Evolutionary conservation across 2,329 filamentous ascomycete genomes (phyloP).

Genomic region (Capronia americana): DNA sequence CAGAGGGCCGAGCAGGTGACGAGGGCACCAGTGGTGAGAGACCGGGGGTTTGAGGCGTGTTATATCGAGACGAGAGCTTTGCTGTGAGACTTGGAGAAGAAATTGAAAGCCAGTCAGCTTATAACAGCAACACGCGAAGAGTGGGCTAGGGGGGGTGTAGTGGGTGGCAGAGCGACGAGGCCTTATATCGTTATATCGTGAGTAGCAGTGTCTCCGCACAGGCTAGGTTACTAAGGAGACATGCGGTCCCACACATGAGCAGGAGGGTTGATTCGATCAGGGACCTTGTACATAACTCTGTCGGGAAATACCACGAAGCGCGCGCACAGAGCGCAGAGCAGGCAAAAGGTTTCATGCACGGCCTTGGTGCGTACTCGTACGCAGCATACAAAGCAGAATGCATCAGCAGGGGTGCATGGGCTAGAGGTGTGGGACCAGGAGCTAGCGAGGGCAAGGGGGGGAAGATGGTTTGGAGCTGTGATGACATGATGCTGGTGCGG

Average conservation of each 20-base stretch:
- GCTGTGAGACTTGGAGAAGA: neutral
- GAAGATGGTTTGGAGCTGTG: slow-evolving; percentile 12
- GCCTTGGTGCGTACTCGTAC: slow-evolving; percentile 22
- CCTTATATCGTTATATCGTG: slow-evolving; percentile 33
- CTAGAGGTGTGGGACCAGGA: neutral
- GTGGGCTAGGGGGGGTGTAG: slow-evolving; percentile 8
- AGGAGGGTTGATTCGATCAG: slow-evolving; percentile 7
- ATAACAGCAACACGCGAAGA: slow-evolving; percentile 16
- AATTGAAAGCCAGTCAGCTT: slow-evolving; percentile 23
- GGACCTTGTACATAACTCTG: neutral
- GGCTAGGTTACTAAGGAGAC: slow-evolving; percentile 32
- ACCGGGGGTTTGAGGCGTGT: slow-evolving; percentile 1
- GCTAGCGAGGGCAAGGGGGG: slow-evolving; percentile 17
- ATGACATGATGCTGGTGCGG: slow-evolving; percentile 25
- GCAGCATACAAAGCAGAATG: slow-evolving; percentile 7
- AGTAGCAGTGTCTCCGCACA: slow-evolving; percentile 4
- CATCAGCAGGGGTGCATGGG: slow-evolving; percentile 11
- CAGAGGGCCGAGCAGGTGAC: neutral
- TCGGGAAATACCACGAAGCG: slow-evolving; percentile 3
- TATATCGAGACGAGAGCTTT: slow-evolving; percentile 9
- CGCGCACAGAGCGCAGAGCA: slow-evolving; percentile 6
- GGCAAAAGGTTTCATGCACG: slow-evolving; percentile 25
- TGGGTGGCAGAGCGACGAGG: slow-evolving; percentile 25
- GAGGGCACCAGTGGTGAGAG: neutral
- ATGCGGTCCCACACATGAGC: slow-evolving; percentile 18